A percentile compares a stretch with the other conserved stretches of the same genome.
These are phyloP conservation scores for Sarocladium kiliense DNA, from an alignment of 2,329 filamentous ascomycete genomes.

Conservation along the genomic window DNA sequence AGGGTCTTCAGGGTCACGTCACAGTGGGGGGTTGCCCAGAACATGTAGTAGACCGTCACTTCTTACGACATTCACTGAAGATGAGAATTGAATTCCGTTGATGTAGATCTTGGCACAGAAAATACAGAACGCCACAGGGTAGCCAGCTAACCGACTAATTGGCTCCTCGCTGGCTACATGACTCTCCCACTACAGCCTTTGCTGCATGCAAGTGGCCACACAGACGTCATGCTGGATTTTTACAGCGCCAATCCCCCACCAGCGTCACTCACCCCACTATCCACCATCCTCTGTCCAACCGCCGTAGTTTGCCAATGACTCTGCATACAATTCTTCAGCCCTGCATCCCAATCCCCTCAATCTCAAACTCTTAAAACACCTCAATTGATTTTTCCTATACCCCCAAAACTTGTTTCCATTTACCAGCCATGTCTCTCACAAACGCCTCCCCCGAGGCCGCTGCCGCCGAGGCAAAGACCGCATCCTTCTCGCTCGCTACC, in stretches of 20 bases:
- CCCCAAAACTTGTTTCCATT: not conserved
- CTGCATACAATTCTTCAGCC: not conserved
- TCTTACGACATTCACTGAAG: too few species aligned
- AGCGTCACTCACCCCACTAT: not conserved
- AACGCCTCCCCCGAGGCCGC: conserved; percentile 75
- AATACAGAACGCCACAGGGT: too few species aligned
- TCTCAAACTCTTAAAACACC: not conserved
- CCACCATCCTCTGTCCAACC: not conserved
- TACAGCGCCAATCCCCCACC: not conserved
- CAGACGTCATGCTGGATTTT: not conserved
- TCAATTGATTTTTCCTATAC: not conserved
- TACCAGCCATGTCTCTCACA: conserved; percentile 72
- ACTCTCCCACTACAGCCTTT: too few species aligned
- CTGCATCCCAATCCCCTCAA: not conserved
- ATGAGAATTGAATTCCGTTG: too few species aligned
- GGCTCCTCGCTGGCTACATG: too few species aligned
- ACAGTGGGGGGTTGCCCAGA: too few species aligned
- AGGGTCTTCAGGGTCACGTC: not conserved
- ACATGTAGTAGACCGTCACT: too few species aligned
- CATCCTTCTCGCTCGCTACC: conserved; percentile 78
- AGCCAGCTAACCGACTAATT: too few species aligned
- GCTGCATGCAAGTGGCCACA: too few species aligned
- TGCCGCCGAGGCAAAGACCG: conserved; percentile 70
- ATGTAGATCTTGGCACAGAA: too few species aligned
- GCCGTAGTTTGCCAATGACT: too few species aligned